phyloP scores from a whole-genome alignment of 225 moss, liverwort and hornwort species.

The Thuidium tamariscinum region DNA sequence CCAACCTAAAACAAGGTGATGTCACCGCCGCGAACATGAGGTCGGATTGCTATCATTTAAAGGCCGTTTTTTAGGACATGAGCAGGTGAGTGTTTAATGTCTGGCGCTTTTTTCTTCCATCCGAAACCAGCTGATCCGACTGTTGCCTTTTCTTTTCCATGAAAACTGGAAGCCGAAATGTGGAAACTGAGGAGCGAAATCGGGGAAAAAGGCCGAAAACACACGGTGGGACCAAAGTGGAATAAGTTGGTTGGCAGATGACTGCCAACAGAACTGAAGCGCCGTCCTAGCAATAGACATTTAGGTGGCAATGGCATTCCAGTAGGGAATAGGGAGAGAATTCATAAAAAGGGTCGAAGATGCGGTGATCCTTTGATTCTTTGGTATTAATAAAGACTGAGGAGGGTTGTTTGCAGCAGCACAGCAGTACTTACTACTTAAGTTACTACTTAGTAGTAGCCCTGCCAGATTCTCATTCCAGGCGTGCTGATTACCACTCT shows the following conservation, averaged over 20 bases:
- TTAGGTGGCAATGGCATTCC: not conserved
- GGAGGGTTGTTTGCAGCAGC: too few relatives aligned
- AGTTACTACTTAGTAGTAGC: too few relatives aligned
- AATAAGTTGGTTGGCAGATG: not conserved
- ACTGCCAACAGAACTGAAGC: not conserved
- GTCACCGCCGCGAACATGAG: not conserved
- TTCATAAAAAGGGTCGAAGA: not conserved
- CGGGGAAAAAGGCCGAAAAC: not conserved
- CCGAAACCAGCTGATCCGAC: too few relatives aligned
- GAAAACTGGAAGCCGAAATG: not conserved
- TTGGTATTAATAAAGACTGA: not conserved
- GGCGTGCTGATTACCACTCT: not conserved
- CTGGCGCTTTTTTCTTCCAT: not conserved
- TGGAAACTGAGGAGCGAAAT: too few relatives aligned
- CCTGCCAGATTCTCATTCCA: not conserved
- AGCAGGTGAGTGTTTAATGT: not conserved
- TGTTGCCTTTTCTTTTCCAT: not conserved
- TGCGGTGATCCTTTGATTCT: slow-evolving; percentile 5
- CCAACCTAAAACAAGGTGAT: not conserved
- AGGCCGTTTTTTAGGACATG: not conserved
- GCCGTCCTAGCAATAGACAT: slow-evolving; percentile 1
- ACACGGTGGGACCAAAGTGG: not conserved
- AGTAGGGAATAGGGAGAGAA: not conserved
- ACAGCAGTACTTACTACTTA: too few relatives aligned
- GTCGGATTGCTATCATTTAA: not conserved